Evolutionary conservation across 768 basidiomycete species (phyloP).

Genomic region (Botryobasidium botryosum): DNA sequence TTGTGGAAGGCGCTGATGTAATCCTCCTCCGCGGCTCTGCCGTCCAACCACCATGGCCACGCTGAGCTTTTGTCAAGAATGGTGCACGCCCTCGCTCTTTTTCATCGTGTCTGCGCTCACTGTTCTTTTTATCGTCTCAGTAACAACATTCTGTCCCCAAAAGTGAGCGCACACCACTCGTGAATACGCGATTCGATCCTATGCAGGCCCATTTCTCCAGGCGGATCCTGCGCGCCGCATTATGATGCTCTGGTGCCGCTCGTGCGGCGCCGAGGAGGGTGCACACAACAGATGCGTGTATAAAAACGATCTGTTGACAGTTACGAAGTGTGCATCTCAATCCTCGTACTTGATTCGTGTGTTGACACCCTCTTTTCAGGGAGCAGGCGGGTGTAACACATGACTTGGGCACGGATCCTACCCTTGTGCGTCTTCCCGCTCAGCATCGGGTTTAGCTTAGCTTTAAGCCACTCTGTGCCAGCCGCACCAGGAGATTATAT

Average conservation of each 20-base stretch:
- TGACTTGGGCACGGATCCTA: conserved; percentile 78
- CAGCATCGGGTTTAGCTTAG: neutral
- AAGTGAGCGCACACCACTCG: neutral
- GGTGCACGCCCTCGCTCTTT: neutral
- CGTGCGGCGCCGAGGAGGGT: conserved; percentile 73
- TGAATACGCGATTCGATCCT: neutral
- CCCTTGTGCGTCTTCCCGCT: conserved; percentile 35
- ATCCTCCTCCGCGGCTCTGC: neutral
- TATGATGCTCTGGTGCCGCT: conserved; percentile 83
- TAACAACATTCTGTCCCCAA: conserved; percentile 12
- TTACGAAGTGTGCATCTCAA: conserved; percentile 53
- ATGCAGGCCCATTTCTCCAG: conserved; percentile 22
- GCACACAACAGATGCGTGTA: conserved; percentile 84
- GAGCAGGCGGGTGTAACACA: conserved; percentile 87
- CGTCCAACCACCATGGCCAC: conserved; percentile 7
- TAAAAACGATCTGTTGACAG: conserved; percentile 79
- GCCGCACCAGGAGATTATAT: conserved; percentile 72
- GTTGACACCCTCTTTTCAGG: conserved; percentile 25
- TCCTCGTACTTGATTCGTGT: conserved; percentile 1
- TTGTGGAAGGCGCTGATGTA: neutral
- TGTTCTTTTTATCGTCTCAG: conserved; percentile 1
- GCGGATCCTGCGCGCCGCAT: conserved; percentile 72
- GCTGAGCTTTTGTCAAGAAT: conserved; percentile 10
- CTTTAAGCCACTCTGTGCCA: conserved; percentile 18
- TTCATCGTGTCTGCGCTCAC: neutral